Evolutionary conservation across 495 filamentous ascomycete genomes (phyloP).

Genomic region (Penicillium lividum): DNA sequence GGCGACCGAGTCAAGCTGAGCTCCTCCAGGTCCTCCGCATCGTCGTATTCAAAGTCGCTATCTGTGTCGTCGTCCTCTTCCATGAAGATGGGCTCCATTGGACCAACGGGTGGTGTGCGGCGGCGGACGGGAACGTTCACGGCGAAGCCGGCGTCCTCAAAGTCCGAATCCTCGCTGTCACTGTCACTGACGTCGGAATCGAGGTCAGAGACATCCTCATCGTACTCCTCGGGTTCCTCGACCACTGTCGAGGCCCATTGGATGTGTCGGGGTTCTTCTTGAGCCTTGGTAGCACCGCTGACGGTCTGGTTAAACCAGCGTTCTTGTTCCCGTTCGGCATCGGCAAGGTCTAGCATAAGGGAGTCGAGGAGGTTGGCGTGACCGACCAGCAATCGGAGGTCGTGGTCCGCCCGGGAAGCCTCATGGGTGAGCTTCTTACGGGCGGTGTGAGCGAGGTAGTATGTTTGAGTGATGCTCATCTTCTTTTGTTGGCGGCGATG

Average conservation of each 20-base stretch:
- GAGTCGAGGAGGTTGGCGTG: slow-evolving; percentile 98
- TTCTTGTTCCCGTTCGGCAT: slow-evolving; percentile 94
- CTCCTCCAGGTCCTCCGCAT: slow-evolving; percentile 62
- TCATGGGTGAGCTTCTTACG: slow-evolving; percentile 91
- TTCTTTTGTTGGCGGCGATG: slow-evolving; percentile 61
- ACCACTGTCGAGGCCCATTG: slow-evolving; percentile 83
- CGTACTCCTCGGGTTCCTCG: slow-evolving; percentile 68
- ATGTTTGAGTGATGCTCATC: slow-evolving; percentile 97
- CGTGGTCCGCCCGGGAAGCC: slow-evolving; percentile 86
- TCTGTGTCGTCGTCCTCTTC: slow-evolving; percentile 55
- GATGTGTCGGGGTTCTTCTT: slow-evolving; percentile 66
- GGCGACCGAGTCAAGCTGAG: slow-evolving; percentile 73
- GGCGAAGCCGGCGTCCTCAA: slow-evolving; percentile 51
- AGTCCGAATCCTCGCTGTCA: slow-evolving; percentile 58
- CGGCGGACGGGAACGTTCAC: slow-evolving; percentile 40
- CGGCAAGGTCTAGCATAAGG: slow-evolving; percentile 91
- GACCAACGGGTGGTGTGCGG: slow-evolving; percentile 40
- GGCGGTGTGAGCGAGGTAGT: slow-evolving; percentile 95
- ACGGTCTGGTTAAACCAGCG: slow-evolving; percentile 97
- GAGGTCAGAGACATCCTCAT: slow-evolving; percentile 60
- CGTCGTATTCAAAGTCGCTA: slow-evolving; percentile 61
- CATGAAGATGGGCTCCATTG: slow-evolving; percentile 44
- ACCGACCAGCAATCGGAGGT: slow-evolving; percentile 89
- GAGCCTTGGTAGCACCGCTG: slow-evolving; percentile 62
- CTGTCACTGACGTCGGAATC: slow-evolving; percentile 58